These are phyloP conservation scores for Dactylellina sp. DNA, from an alignment of 2,329 filamentous ascomycete species.

Conservation along the genomic window DNA sequence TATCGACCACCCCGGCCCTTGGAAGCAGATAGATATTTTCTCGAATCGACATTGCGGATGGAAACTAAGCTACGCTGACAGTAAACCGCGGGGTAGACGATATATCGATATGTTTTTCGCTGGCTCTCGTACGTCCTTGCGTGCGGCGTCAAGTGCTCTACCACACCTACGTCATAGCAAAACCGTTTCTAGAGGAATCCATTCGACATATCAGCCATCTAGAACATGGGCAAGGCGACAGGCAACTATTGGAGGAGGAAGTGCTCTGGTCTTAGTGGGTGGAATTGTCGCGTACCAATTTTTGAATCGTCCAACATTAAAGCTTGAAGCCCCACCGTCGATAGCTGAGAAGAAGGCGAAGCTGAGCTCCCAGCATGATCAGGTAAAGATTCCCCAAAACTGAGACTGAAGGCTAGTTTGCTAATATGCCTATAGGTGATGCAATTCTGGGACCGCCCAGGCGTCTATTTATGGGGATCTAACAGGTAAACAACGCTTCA, in stretches of 20 bases:
- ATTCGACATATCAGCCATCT: slow-evolving; percentile 24
- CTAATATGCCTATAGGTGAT: slow-evolving; percentile 42
- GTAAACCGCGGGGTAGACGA: slow-evolving; percentile 13
- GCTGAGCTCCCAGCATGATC: slow-evolving; percentile 84
- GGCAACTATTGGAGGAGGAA: slow-evolving; percentile 8
- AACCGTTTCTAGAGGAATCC: slow-evolving; percentile 16
- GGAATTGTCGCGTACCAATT: slow-evolving; percentile 39
- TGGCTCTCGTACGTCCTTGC: slow-evolving; percentile 35
- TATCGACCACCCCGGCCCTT: slow-evolving; percentile 12
- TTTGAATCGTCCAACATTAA: slow-evolving; percentile 23
- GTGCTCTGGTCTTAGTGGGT: slow-evolving; percentile 16
- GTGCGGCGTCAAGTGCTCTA: slow-evolving; percentile 33
- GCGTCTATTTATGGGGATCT: slow-evolving; percentile 92
- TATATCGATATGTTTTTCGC: slow-evolving; percentile 49
- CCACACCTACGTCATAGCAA: slow-evolving; percentile 24
- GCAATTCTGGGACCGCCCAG: slow-evolving; percentile 75
- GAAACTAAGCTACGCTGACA: slow-evolving; percentile 8
- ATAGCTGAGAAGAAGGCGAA: slow-evolving; percentile 53
- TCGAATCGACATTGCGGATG: slow-evolving; percentile 4
- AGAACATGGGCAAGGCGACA: slow-evolving; percentile 15
- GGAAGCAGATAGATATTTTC: slow-evolving; percentile 7
- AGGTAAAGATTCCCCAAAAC: slow-evolving; percentile 68
- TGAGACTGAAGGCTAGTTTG: neutral
- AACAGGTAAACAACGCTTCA: slow-evolving; percentile 68
- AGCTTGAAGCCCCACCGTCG: slow-evolving; percentile 19